A percentile compares a stretch with the other conserved stretches of the same genome.
These are phyloP conservation scores for Ascodesmis nigricans DNA, from an alignment of 495 filamentous ascomycete species.

Conservation along the genomic window DNA sequence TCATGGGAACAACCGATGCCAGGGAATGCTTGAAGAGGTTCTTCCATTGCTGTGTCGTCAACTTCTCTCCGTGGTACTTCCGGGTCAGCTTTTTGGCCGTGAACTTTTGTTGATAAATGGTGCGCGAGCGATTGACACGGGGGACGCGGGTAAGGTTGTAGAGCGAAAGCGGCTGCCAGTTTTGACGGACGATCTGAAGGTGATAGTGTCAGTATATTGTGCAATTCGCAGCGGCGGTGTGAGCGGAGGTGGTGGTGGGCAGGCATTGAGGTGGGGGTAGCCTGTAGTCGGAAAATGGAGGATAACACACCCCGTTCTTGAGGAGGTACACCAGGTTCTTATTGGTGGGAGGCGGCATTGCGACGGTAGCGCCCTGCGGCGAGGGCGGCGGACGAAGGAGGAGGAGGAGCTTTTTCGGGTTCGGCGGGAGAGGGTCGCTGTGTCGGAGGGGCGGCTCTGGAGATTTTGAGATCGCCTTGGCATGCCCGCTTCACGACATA, in stretches of 20 bases:
- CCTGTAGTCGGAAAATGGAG: background rate
- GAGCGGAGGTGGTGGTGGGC: constrained; percentile 1
- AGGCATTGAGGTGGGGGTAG: constrained; percentile 1
- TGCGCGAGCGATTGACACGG: constrained; percentile 23
- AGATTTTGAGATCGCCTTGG: too few species aligned
- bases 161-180: constrained; percentile 94
- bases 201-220: constrained; percentile 3
- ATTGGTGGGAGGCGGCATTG: too few species aligned
- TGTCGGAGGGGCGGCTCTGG: too few species aligned
- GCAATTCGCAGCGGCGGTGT: constrained; percentile 15
- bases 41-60: constrained; percentile 73
- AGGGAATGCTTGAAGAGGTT: constrained; percentile 69
- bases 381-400: too few species aligned
- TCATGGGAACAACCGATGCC: constrained; percentile 66
- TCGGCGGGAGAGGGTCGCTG: too few species aligned
- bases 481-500: too few species aligned
- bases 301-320: constrained; percentile 33
- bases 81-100: constrained; percentile 56
- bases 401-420: too few species aligned
- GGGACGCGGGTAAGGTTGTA: constrained; percentile 45
- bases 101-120: constrained; percentile 99
- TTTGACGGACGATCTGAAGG: constrained; percentile 73
- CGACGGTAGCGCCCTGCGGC: too few species aligned
- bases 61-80: constrained; percentile 81
- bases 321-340: too few species aligned